Evolutionary conservation across 2,329 filamentous ascomycete genomes (phyloP).

Genomic region (Nigrospora sphaerica): DNA sequence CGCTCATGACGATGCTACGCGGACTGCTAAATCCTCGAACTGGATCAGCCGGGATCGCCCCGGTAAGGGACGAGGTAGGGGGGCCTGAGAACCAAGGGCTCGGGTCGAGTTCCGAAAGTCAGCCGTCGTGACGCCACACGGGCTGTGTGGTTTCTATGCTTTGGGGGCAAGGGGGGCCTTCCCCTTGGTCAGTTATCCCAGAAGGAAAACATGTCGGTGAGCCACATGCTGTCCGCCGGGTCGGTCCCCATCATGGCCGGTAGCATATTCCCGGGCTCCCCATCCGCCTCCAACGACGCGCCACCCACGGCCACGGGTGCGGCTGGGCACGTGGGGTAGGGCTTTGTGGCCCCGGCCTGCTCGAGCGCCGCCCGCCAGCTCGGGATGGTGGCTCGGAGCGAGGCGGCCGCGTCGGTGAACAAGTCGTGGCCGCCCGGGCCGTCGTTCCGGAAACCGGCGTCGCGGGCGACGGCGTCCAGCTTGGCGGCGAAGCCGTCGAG

Average conservation of each 20-base stretch:
- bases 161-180: too few relatives aligned
- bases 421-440: neutral
- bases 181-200: neutral
- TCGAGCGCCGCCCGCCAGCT: neutral
- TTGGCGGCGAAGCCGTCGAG: neutral
- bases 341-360: neutral
- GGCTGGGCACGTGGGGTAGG: too few relatives aligned
- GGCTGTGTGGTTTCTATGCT: too few relatives aligned
- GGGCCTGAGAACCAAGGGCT: too few relatives aligned
- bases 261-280: neutral
- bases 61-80: too few relatives aligned
- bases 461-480: neutral
- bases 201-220: neutral
- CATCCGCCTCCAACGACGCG: neutral
- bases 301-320: neutral
- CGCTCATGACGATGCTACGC: too few relatives aligned
- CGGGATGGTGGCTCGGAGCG: neutral
- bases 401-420: neutral
- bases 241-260: neutral
- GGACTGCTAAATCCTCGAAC: too few relatives aligned
- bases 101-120: too few relatives aligned
- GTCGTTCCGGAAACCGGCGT: neutral
- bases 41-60: too few relatives aligned
- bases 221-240: neutral
- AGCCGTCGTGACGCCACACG: too few relatives aligned